Evolutionary conservation across 768 basidiomycete genomes (phyloP).

Genomic region (Mycena galopus): DNA sequence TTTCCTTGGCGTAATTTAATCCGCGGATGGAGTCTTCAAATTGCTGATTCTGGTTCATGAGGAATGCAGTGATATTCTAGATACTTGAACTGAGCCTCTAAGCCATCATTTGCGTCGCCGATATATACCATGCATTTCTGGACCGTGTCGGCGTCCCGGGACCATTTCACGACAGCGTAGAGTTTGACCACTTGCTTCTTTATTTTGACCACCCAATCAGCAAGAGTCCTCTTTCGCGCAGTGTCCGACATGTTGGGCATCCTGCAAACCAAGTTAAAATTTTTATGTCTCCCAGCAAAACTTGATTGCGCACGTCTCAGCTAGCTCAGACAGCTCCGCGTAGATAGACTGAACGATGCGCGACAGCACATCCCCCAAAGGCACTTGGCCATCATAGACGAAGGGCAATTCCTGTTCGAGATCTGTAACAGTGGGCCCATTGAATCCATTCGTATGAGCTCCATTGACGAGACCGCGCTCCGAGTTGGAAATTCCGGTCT

Average conservation of each 20-base stretch:
- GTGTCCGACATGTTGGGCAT: constrained; percentile 88
- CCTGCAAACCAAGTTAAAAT: constrained; percentile 46
- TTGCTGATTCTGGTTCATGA: constrained; percentile 87
- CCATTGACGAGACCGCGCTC: constrained; percentile 42
- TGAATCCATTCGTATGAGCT: constrained; percentile 42
- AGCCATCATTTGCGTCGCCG: constrained; percentile 17
- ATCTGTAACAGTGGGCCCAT: constrained; percentile 60
- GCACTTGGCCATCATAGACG: constrained; percentile 80
- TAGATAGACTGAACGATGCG: constrained; percentile 85
- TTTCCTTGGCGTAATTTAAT: constrained; percentile 75
- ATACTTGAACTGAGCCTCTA: constrained; percentile 19
- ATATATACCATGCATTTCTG: constrained; percentile 85
- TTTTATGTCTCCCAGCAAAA: neutral
- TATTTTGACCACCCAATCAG: constrained; percentile 91
- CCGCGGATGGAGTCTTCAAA: constrained; percentile 78
- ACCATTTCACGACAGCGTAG: constrained; percentile 90
- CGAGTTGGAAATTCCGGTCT: constrained; percentile 15
- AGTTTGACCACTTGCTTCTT: constrained; percentile 93
- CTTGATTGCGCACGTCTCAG: constrained; percentile 80
- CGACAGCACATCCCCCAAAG: constrained; percentile 80
- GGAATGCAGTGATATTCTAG: constrained; percentile 89
- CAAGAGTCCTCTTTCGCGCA: constrained; percentile 83
- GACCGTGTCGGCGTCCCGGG: constrained; percentile 83
- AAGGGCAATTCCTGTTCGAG: constrained; percentile 82
- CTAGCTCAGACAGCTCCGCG: constrained; percentile 83